phyloP scores from a whole-genome alignment of 441 rosid genomes.

The Adansonia madagascariensis region DNA sequence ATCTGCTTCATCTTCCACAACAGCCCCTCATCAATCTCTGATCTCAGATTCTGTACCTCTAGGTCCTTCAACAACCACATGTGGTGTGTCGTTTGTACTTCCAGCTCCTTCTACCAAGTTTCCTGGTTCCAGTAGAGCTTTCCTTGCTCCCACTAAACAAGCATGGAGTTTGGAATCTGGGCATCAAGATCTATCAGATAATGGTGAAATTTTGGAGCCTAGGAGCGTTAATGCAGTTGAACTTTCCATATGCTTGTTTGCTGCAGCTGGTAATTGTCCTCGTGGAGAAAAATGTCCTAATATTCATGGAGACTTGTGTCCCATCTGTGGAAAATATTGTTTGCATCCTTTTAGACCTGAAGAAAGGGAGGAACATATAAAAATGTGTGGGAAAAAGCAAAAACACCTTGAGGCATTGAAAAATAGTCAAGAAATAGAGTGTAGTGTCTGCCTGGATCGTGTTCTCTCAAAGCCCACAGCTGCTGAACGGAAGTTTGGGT shows the following conservation, averaged over 20 bases:
- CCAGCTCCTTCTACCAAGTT: slow-evolving; percentile 41
- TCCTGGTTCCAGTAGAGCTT: slow-evolving; percentile 47
- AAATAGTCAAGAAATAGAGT: slow-evolving; percentile 67
- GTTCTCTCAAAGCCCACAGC: slow-evolving; percentile 80
- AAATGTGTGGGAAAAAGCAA: slow-evolving; percentile 70
- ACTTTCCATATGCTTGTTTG: slow-evolving; percentile 73
- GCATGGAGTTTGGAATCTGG: slow-evolving; percentile 48
- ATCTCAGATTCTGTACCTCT: slow-evolving; percentile 39
- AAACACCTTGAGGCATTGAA: slow-evolving; percentile 63
- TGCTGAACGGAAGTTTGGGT: slow-evolving; percentile 92
- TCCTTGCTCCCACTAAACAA: slow-evolving; percentile 38
- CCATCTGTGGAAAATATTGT: slow-evolving; percentile 82
- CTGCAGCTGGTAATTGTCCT: slow-evolving; percentile 89
- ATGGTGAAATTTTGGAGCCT: slow-evolving; percentile 42
- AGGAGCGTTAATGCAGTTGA: slow-evolving; percentile 53
- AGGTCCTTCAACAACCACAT: slow-evolving; percentile 34
- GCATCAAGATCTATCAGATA: slow-evolving; percentile 38
- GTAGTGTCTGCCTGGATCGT: slow-evolving; percentile 78
- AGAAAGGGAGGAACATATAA: slow-evolving; percentile 78
- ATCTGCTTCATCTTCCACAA: slow-evolving; percentile 57
- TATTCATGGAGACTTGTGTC: slow-evolving; percentile 86
- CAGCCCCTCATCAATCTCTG: slow-evolving; percentile 38
- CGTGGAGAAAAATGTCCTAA: slow-evolving; percentile 84
- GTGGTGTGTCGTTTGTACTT: slow-evolving; percentile 25
- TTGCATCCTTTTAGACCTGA: slow-evolving; percentile 88